Evolutionary conservation across 1,284 basidiomycete genomes (phyloP), one percentile per base, ranked within the genome.

Genomic region (Sanghuangporus baumii): DNA sequence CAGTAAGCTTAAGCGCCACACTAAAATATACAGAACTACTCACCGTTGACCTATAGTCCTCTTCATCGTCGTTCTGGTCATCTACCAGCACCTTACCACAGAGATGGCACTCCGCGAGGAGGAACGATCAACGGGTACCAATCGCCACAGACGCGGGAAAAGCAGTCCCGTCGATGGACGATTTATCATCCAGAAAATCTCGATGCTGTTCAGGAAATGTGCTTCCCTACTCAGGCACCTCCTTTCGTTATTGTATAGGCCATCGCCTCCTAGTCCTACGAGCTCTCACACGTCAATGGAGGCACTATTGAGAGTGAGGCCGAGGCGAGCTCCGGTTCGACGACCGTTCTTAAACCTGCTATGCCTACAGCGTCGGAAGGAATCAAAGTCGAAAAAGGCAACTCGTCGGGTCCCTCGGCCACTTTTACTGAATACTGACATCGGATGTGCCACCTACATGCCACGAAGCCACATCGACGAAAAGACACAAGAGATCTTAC

Each of bases 51-150:
- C 9, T 31, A 34, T 37, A 65, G 63, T 58, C 41, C 41, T 65
- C 34, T 65, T 65, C 56, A 61, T 65, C 41, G n/a, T 51, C 40
- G 60, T 65, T 20, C 9, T 65, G 8, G 46, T 58, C 7, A 20
- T 55, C 8, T 65, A 61, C 57, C 63, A 65, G 36, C 61, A 57
- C 56, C 31, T 65, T 7, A 47, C 58, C 16, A 50, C 57, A 6
- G 46, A 23, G 7, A 36, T 60, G 20, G 55, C 57, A 31, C 57
- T 58, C n/a, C 58, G 52, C n/a, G 58, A 60, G 47, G 38, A 20
- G 34, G 55, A 57, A 37, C 23, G 23, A 43, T 37, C 34, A 12
- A n/a, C 14, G 47, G 20, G 40, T 11, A 46, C 51, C 16, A 46
- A 46, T 11, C 16, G 47, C 38, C 40, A 31, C 20, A 40, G 14